Percentiles rank a stretch among this genome's conserved stretches.
Conservation (phyloP, 768 basidiomycete genomes). For the Tylopilus vinaceipallidus region DNA sequence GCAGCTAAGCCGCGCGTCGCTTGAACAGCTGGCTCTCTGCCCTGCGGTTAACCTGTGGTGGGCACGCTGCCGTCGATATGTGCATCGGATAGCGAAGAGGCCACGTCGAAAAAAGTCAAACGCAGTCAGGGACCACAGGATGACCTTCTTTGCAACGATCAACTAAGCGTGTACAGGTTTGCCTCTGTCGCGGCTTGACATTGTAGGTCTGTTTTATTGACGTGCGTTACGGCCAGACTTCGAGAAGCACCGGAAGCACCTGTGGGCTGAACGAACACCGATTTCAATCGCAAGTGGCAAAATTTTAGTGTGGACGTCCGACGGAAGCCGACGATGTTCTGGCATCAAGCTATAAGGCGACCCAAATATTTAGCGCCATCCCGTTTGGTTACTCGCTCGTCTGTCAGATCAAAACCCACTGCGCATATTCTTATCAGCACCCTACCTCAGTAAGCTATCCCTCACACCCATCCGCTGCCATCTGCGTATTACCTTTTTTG, state of each 20-base stretch:
- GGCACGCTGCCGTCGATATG: background rate
- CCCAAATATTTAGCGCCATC: background rate
- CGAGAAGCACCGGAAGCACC: background rate
- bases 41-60: slow-evolving; percentile 2
- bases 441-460: slow-evolving; percentile 3
- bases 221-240: background rate
- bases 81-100: background rate
- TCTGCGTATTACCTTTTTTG: background rate
- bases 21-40: too few relatives aligned
- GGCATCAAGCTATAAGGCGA: slow-evolving; percentile 5
- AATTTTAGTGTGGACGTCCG: too few relatives aligned
- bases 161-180: background rate
- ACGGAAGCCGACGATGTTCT: too few relatives aligned
- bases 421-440: background rate
- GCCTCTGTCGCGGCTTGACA: too few relatives aligned
- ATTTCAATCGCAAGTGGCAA: too few relatives aligned
- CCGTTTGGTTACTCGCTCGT: slow-evolving; percentile 1
- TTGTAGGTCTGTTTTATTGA: background rate
- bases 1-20: too few relatives aligned
- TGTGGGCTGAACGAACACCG: too few relatives aligned
- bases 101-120: background rate
- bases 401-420: background rate
- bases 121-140: background rate
- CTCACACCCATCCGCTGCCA: background rate
- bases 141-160: background rate